These are phyloP conservation scores for Aegilops bicornis DNA, from an alignment of 176 grass and related monocot genomes.

Conservation along the genomic window DNA sequence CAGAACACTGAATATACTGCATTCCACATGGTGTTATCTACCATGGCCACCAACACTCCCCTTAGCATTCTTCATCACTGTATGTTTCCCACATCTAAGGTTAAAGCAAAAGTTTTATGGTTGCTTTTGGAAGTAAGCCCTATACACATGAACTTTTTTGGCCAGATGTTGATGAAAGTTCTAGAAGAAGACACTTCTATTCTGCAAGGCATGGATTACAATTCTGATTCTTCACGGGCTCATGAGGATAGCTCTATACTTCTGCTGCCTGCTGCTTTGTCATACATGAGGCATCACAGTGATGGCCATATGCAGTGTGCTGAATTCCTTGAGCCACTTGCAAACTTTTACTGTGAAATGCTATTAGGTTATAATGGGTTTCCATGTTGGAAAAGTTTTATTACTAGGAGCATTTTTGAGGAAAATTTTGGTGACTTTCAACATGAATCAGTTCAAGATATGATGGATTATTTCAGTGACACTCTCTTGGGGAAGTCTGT, in stretches of 20 bases:
- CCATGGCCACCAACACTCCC: constrained; percentile 57
- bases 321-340: constrained; percentile 40
- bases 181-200: constrained; percentile 40
- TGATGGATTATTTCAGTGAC: constrained; percentile 53
- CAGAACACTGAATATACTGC: constrained; percentile 44
- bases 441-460: constrained; percentile 55
- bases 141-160: constrained; percentile 71
- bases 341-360: constrained; percentile 54
- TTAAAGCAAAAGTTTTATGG: constrained; percentile 58
- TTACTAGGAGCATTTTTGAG: constrained; percentile 46
- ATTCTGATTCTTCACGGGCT: constrained; percentile 38
- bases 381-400: constrained; percentile 71
- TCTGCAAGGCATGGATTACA: constrained; percentile 34
- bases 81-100: constrained; percentile 59
- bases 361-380: constrained; percentile 60
- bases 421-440: constrained; percentile 55
- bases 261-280: constrained; percentile 78
- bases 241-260: constrained; percentile 59
- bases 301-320: constrained; percentile 38
- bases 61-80: constrained; percentile 66
- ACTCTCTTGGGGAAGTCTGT: constrained; percentile 82
- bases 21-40: constrained; percentile 64
- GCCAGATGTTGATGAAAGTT: constrained; percentile 60
- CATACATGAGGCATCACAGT: constrained; percentile 52
- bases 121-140: constrained; percentile 75